Evolutionary conservation across 2,329 filamentous ascomycete genomes (phyloP).

Genomic region (Akanthomyces muscarius): DNA sequence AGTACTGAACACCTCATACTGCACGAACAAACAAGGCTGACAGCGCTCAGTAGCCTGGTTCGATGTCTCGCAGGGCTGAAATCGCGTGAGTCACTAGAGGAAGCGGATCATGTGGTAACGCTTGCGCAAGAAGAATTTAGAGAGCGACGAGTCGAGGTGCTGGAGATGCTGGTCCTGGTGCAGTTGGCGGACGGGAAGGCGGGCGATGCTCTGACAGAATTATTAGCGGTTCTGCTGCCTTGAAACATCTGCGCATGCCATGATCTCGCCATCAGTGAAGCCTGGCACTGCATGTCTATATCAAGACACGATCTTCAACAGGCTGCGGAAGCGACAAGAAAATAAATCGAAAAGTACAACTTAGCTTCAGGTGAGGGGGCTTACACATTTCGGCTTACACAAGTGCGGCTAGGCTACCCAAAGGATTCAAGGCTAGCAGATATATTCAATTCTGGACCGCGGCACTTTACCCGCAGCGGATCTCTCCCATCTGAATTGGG

Average conservation of each 20-base stretch:
- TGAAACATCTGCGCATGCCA: background rate
- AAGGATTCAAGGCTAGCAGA: background rate
- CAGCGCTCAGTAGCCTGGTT: background rate
- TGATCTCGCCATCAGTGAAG: background rate
- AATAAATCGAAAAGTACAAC: too few relatives aligned
- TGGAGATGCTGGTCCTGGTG: slow-evolving; percentile 7
- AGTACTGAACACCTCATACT: background rate
- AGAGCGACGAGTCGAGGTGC: background rate
- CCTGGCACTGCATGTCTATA: too few relatives aligned
- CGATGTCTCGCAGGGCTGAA: background rate
- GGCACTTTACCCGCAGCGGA: too few relatives aligned
- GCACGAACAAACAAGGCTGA: background rate
- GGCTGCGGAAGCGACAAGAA: too few relatives aligned
- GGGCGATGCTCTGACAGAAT: background rate
- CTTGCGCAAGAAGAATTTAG: background rate
- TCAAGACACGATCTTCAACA: too few relatives aligned
- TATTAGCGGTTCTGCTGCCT: background rate
- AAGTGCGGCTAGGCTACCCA: background rate
- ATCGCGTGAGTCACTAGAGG: background rate
- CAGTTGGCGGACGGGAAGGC: background rate
- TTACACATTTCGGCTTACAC: background rate
- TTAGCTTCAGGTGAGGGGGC: background rate
- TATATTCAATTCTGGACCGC: too few relatives aligned
- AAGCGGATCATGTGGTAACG: background rate
- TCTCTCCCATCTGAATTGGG: background rate